A percentile compares a stretch with the other conserved stretches of the same genome.
These are phyloP conservation scores for Fraxinus sp. DNA, from an alignment of 305 asterid genomes.

Conservation along the genomic window DNA sequence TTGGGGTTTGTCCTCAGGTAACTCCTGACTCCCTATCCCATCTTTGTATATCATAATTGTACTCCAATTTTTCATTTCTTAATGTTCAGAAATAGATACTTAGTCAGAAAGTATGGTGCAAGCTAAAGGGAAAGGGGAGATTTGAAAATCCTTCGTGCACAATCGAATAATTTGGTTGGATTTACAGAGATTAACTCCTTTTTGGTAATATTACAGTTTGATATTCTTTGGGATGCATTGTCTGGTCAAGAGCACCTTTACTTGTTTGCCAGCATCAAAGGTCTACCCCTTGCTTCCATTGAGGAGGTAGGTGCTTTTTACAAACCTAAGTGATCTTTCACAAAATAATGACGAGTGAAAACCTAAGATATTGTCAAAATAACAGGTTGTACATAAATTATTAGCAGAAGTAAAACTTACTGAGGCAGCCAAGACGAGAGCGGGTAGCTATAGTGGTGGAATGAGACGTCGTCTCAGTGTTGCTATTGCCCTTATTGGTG, in stretches of 20 bases:
- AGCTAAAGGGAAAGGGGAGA: slow-evolving; percentile 14
- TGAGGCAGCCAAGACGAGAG: slow-evolving; percentile 65
- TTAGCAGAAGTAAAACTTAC: slow-evolving; percentile 76
- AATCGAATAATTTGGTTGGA: neutral
- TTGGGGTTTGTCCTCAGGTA: slow-evolving; percentile 98
- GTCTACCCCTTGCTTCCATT: slow-evolving; percentile 58
- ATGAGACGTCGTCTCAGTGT: slow-evolving; percentile 94
- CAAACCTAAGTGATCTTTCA: slow-evolving; percentile 12
- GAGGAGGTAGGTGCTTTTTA: slow-evolving; percentile 43
- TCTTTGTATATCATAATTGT: slow-evolving; percentile 2
- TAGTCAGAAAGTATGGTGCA: neutral
- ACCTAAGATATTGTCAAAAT: slow-evolving; percentile 10
- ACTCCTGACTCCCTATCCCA: slow-evolving; percentile 6
- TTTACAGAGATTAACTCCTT: slow-evolving; percentile 23
- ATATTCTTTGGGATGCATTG: slow-evolving; percentile 86
- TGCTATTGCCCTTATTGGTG: slow-evolving; percentile 92
- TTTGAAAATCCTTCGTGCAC: slow-evolving; percentile 1
- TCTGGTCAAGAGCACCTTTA: slow-evolving; percentile 86
- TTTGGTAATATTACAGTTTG: slow-evolving; percentile 57
- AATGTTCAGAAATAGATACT: neutral
- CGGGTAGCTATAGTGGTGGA: slow-evolving; percentile 91
- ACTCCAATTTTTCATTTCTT: slow-evolving; percentile 20
- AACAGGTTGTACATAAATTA: slow-evolving; percentile 61
- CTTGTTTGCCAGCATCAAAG: slow-evolving; percentile 89
- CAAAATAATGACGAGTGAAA: neutral